These are phyloP conservation scores for Camellia granthamiana DNA, from an alignment of 148 eudicot species.

Conservation along the genomic window DNA sequence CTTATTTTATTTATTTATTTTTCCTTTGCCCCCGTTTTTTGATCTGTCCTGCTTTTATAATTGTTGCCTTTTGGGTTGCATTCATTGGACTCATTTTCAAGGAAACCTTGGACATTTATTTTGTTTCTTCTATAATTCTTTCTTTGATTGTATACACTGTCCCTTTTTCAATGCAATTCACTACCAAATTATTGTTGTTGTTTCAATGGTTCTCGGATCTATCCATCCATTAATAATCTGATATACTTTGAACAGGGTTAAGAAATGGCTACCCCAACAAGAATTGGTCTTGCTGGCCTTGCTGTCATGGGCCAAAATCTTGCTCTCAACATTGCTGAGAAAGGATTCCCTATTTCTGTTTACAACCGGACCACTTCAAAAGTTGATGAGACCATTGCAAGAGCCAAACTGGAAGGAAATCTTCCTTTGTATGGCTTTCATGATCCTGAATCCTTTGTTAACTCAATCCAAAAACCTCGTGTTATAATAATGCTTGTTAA, in stretches of 20 bases:
- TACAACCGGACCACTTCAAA: conserved; percentile 86
- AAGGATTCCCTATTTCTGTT: conserved; percentile 90
- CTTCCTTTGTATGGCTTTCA: conserved; percentile 81
- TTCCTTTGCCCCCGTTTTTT: neutral
- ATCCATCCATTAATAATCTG: neutral
- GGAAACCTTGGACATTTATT: neutral
- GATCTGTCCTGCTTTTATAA: neutral
- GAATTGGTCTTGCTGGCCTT: conserved; percentile 93
- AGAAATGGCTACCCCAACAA: conserved; percentile 65
- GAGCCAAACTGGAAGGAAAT: conserved; percentile 83
- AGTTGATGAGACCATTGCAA: conserved; percentile 81
- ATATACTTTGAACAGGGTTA: conserved; percentile 17
- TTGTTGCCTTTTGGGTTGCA: neutral
- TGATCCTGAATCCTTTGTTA: conserved; percentile 78
- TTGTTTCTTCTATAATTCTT: neutral
- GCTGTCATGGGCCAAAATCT: conserved; percentile 98
- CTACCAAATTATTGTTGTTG: neutral
- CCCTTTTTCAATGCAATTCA: neutral
- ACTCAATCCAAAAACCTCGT: conserved; percentile 83
- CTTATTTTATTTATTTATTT: neutral
- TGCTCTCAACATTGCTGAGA: conserved; percentile 94
- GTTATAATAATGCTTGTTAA: conserved; percentile 87
- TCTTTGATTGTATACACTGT: neutral
- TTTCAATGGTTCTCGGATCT: neutral
- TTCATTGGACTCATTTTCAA: neutral